Conservation (phyloP, 208 protist species). For the Acanthamoeba rhysodes region DNA sequence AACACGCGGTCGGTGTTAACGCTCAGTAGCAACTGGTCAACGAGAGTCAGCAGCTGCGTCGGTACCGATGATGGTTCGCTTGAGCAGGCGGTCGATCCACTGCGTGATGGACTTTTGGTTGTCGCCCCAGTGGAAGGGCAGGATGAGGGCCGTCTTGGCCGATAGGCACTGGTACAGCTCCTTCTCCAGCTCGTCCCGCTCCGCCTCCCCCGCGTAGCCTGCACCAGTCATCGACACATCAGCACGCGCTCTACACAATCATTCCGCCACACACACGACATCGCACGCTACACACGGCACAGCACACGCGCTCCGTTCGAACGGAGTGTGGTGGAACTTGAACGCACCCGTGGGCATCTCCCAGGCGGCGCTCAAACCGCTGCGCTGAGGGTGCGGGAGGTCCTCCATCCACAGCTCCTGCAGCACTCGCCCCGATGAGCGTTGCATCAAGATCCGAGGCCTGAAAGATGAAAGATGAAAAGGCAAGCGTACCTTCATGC, state of each 20-base stretch:
- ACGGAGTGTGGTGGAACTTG: not conserved
- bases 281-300: not conserved
- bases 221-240: not conserved
- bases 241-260: not conserved
- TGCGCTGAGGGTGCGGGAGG: conserved; percentile 30
- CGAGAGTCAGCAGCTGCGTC: not conserved
- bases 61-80: conserved; percentile 35
- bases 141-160: conserved; percentile 65
- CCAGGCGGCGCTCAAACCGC: not conserved
- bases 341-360: not conserved
- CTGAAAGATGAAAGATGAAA: not conserved
- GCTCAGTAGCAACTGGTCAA: not conserved
- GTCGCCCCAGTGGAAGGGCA: conserved; percentile 68
- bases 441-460: not conserved
- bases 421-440: not conserved
- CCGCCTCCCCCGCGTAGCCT: conserved; percentile 6
- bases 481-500: conserved; percentile 1
- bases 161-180: conserved; percentile 40
- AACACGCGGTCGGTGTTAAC: not conserved
- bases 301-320: not conserved
- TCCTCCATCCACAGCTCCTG: conserved; percentile 63
- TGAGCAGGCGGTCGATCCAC: conserved; percentile 35
- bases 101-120: conserved; percentile 17
- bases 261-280: not conserved
- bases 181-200: conserved; percentile 20